Base-by-base conservation (phyloP, 1,284 basidiomycete genomes). In the Pterula multifida region DNA sequence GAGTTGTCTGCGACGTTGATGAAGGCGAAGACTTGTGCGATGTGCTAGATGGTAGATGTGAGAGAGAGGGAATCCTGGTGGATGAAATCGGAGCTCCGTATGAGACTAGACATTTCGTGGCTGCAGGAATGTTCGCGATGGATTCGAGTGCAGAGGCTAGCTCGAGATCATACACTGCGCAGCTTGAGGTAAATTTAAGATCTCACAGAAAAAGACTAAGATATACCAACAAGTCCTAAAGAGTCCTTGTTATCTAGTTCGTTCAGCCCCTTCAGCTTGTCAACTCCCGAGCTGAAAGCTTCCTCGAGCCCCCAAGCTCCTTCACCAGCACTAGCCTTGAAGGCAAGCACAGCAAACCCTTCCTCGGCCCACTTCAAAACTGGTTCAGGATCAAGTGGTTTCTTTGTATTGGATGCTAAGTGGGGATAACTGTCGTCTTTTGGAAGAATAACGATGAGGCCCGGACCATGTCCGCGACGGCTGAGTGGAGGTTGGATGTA, bases 321-420 rank as follows among this genome's bases (percentile, higher is more conserved):
- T 4, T 56, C 53, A 12, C 49, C 49, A 22, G 9, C 19, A n/a
- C 9, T 24, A 52, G 52, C 32, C 4, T 61, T 63, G 28, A 69
- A 55, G n/a, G 63, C 68, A n/a, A 66, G 63, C 1, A 73, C 71
- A 15, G 67, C 66, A 51, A 71, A 75, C 0, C 72, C 72, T 56
- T 75, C 71, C 54, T 73, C 71, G 12, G 71, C 71, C 71, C 71
- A 73, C 60, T 73, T 75, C 55, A 62, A 61, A 1, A 66, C 55
- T n/a, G 71, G 71, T 50, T 69, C 66, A 4, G 71, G 71, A 56
- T 73, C 71, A 15, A 73, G 60, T 3, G 67, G 60, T 53, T 64
- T 65, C 26, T 58, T 56, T 6, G 64, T 56, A 47, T 55, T 50
- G 26, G 60, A 55, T 13, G 55, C 24, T 11, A 17, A 12, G 4